Base-by-base conservation (phyloP, 1,284 basidiomycete species). In the Ustanciosporium gigantosporum region DNA sequence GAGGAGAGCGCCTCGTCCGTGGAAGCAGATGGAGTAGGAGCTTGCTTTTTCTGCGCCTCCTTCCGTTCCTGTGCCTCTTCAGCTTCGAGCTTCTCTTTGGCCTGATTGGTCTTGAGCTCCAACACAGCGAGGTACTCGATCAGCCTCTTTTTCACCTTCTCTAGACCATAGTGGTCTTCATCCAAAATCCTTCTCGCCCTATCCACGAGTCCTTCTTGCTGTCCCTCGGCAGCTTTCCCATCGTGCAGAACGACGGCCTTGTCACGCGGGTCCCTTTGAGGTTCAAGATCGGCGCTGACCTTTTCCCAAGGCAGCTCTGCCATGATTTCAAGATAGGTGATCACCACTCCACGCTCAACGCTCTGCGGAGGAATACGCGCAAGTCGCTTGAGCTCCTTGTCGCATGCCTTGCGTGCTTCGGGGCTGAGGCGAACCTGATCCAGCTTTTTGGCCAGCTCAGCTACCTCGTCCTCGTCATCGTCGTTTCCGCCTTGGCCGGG, bases 101-200 rank as follows among this genome's bases (percentile, higher is more conserved):
- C 70, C 39, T 77, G 75, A 40, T 72, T 69, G 37, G 70, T 72
- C 62, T 79, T 78, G 38, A 80, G 70, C 40, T 79, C 74, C 8
- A 80, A 66, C 23, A 81, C 80, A 21, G 80, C 80, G 6, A 81
- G 66, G 50, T 79, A 81, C 52, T 81, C 80, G 36, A 81, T 70
- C 17, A 80, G 65, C 14, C 80, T 76, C 55, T 78, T 79, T 70
- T 81, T 81, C 62, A 81, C 75, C 56, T 80, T 80, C 17, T 80
- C 79, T 14, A 81, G 65, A 11, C 80, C 80, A 41, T 77, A 80
- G 57, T 81, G 80, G 44, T 81, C 80, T 15, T 78, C 74, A 47
- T 81, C 78, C 17, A 81, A 71, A 40, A 78, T 76, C 19, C 68
- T 48, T 17, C 66, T 50, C 20, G 75, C 71, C 22, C 73, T 64